phyloP scores from a whole-genome alignment of 257 asterid species.

The Solanum etuberosum region DNA sequence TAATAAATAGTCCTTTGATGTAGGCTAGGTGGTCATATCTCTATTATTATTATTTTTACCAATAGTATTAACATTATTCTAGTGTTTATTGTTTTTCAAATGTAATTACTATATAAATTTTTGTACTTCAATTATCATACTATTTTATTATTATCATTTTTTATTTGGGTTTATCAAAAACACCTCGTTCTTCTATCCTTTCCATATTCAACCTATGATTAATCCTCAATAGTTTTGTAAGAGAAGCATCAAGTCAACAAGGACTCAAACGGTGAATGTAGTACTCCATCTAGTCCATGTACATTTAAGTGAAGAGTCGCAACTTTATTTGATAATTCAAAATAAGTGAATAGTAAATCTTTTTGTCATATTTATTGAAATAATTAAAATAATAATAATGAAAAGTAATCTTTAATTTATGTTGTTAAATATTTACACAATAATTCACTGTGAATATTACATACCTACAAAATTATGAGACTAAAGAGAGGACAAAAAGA shows the following conservation, averaged over 20 bases:
- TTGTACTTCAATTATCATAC: not conserved
- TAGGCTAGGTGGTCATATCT: not conserved
- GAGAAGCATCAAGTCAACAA: not conserved
- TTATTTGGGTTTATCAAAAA: not conserved
- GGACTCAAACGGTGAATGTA: rapidly evolving
- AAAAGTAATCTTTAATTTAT: too few species aligned
- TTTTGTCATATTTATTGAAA: not conserved
- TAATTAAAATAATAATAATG: too few species aligned
- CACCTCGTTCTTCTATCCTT: too few species aligned
- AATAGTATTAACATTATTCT: not conserved
- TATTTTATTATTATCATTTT: not conserved
- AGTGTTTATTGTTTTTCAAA: not conserved
- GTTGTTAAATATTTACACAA: too few species aligned
- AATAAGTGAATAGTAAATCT: too few species aligned
- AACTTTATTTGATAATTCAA: too few species aligned
- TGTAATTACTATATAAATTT: not conserved
- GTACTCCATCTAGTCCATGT: too few species aligned
- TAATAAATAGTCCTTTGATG: not conserved
- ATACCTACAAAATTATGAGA: not conserved
- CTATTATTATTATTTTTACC: not conserved
- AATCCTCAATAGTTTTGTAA: not conserved
- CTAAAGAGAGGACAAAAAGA: not conserved
- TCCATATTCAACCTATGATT: rapidly evolving
- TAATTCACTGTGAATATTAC: not conserved
- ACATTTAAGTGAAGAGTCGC: too few species aligned